These are phyloP conservation scores for Phoenix dactylifera DNA, from an alignment of 176 grass and related monocot species.

Conservation along the genomic window DNA sequence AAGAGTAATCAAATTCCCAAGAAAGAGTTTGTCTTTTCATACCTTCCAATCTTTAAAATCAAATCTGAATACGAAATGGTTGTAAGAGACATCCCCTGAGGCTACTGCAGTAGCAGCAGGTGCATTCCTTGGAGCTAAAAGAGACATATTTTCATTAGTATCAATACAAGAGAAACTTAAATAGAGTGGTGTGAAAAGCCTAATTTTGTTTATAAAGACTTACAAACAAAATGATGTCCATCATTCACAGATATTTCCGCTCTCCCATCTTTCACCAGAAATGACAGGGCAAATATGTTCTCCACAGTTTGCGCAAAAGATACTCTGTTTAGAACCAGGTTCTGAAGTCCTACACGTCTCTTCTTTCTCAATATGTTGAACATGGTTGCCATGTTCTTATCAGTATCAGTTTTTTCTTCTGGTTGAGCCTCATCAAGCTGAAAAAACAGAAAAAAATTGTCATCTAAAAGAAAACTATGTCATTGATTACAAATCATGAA, in stretches of 20 bases:
- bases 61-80: conserved; percentile 37
- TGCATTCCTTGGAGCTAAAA: conserved; percentile 37
- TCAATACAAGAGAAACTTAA: not conserved
- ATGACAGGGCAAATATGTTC: conserved; percentile 87
- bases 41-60: conserved; percentile 36
- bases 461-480: too few species aligned
- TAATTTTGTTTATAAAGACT: conserved; percentile 4
- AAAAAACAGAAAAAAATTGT: not conserved
- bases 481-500: too few species aligned
- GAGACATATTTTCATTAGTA: not conserved
- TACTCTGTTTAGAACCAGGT: conserved; percentile 67
- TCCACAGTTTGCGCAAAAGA: conserved; percentile 97
- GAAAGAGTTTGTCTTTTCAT: not conserved
- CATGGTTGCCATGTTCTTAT: conserved; percentile 63
- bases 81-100: conserved; percentile 21
- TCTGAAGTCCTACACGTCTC: conserved; percentile 53
- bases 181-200: too few species aligned
- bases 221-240: conserved; percentile 64
- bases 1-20: too few species aligned
- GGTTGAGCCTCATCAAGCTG: conserved; percentile 65
- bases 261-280: conserved; percentile 92
- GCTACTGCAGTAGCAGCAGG: conserved; percentile 26
- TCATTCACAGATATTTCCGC: conserved; percentile 64
- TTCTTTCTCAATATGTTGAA: conserved; percentile 73
- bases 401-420: conserved; percentile 64